phyloP scores from a whole-genome alignment of 148 eudicot genomes.

The Rhododendron griersonianum region DNA sequence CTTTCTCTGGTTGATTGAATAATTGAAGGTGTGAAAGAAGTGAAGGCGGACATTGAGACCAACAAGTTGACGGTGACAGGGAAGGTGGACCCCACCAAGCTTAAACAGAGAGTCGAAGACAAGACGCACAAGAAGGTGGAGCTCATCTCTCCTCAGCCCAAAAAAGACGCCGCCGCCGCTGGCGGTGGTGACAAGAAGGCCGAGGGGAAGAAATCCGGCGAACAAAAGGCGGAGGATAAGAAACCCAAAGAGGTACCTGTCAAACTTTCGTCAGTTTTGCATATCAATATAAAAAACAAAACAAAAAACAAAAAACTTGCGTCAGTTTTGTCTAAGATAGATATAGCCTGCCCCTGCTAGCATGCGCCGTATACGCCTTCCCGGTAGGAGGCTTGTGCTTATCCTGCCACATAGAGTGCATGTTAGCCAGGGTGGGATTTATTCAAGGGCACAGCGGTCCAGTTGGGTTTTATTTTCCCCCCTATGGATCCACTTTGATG shows the following conservation, averaged over 20 bases:
- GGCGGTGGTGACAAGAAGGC: conserved; percentile 23
- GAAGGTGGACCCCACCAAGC: conserved; percentile 15
- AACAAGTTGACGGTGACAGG: conserved; percentile 25
- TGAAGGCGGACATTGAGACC: conserved; percentile 15
- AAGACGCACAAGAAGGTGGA: conserved; percentile 55
- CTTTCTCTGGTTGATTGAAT: background rate
- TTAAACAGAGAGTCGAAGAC: conserved; percentile 21
- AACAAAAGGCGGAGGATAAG: conserved; percentile 33
- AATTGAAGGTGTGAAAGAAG: conserved; percentile 16
- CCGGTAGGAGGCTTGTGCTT: background rate
- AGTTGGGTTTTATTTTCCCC: background rate
- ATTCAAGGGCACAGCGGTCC: background rate
- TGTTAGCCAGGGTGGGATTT: background rate
- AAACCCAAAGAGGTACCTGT: conserved; percentile 32
- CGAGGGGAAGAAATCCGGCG: conserved; percentile 33
- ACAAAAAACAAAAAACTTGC: background rate
- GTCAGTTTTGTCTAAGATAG: background rate
- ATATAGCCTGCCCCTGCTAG: background rate
- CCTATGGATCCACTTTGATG: background rate
- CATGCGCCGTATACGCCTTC: background rate
- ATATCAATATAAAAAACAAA: background rate
- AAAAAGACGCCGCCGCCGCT: conserved; percentile 28
- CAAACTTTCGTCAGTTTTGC: background rate
- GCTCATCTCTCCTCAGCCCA: conserved; percentile 46
- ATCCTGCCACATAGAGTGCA: background rate